These are phyloP conservation scores for Paracamarosporium sp. DNA, from an alignment of 2,329 filamentous ascomycete species.

Conservation along the genomic window DNA sequence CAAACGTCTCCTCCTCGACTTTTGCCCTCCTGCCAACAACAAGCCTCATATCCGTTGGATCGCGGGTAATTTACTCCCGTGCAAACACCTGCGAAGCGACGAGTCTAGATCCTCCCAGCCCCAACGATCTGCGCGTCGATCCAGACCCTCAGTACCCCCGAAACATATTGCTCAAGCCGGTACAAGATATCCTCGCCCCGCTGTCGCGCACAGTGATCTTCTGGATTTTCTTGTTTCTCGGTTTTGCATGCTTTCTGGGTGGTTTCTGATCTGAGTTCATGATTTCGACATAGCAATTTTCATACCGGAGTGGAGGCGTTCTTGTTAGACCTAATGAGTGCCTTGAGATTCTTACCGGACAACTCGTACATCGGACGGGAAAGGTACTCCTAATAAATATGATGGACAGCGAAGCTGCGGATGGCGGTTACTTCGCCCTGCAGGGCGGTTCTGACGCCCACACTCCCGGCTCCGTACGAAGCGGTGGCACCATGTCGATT, in stretches of 20 bases:
- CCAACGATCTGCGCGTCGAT: constrained; percentile 1
- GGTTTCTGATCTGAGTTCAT: not conserved
- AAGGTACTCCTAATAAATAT: constrained; percentile 20
- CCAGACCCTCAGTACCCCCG: not conserved
- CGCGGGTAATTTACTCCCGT: not conserved
- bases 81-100: constrained; percentile 5
- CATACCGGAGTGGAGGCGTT: constrained; percentile 15
- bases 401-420: constrained; percentile 18
- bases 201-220: not conserved
- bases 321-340: constrained; percentile 1
- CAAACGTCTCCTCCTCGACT: not conserved
- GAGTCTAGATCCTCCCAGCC: constrained; percentile 3
- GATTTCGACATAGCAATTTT: not conserved
- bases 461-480: constrained; percentile 38
- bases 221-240: not conserved
- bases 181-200: constrained; percentile 3
- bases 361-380: not conserved
- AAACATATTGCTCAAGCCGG: not conserved
- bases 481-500: constrained; percentile 39
- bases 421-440: constrained; percentile 40
- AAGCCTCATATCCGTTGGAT: not conserved
- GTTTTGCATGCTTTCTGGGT: not conserved
- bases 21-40: not conserved
- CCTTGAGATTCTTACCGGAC: not conserved
- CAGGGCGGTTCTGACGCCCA: constrained; percentile 23